Evolutionary conservation across 306 rosid genomes (phyloP).

Genomic region (Pyrus communis): DNA sequence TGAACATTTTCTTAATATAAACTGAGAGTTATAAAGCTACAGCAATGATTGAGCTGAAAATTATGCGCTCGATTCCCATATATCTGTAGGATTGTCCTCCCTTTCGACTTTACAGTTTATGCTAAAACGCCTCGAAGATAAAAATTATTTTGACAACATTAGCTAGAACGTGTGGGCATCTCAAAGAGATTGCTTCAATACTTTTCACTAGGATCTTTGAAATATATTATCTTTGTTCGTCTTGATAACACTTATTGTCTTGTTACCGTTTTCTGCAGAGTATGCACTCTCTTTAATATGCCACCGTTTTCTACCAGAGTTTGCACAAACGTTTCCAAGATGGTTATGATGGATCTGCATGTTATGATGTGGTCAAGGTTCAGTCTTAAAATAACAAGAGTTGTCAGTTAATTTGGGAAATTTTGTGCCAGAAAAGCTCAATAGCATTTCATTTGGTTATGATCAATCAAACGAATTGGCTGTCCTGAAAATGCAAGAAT

Average conservation of each 20-base stretch:
- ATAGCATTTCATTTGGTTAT: neutral
- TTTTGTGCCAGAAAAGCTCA: conserved; percentile 5
- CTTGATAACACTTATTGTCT: conserved; percentile 9
- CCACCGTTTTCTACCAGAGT: neutral
- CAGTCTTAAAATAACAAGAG: neutral
- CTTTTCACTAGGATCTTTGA: neutral
- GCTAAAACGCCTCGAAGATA: neutral
- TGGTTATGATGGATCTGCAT: conserved; percentile 4
- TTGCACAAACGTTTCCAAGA: neutral
- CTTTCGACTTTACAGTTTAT: neutral
- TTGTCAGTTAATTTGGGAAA: conserved; percentile 4
- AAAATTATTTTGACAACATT: neutral
- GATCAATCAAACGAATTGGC: conserved; percentile 7
- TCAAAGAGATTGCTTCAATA: neutral
- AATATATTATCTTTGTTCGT: neutral
- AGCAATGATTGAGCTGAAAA: neutral
- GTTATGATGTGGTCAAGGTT: conserved; percentile 1
- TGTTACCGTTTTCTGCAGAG: conserved; percentile 37
- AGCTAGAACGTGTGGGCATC: neutral
- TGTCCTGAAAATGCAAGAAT: conserved; percentile 34
- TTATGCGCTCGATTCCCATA: neutral
- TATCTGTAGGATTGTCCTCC: neutral
- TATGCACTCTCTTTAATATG: neutral
- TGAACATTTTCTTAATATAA: neutral
- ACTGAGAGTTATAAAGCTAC: neutral